phyloP scores from a whole-genome alignment of 1,284 basidiomycete genomes.

The Sporisorium exsertum region DNA sequence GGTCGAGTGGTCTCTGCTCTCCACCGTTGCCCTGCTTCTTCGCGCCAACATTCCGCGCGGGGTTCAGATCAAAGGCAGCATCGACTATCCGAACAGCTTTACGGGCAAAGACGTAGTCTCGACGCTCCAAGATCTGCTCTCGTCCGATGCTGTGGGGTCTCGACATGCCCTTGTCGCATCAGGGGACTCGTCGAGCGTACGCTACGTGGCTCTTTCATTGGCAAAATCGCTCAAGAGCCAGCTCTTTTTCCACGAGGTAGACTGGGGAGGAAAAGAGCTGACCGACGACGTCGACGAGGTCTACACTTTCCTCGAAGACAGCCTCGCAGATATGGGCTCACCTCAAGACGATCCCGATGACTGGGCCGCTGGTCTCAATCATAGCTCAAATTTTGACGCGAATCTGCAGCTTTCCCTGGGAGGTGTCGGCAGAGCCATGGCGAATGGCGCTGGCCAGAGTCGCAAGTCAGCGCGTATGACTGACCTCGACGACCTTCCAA shows the following conservation, averaged over 20 bases:
- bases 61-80: conserved; percentile 76
- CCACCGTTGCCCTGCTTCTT: conserved; percentile 86
- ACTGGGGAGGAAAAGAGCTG: conserved; percentile 87
- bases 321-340: conserved; percentile 33
- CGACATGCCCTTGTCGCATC: conserved; percentile 71
- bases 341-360: conserved; percentile 30
- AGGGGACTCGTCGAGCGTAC: conserved; percentile 11
- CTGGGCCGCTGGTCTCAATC: conserved; percentile 39
- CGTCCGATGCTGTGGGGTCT: conserved; percentile 23
- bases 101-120: conserved; percentile 65
- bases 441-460: conserved; percentile 4
- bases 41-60: conserved; percentile 85
- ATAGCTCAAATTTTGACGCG: conserved; percentile 28
- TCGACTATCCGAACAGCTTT: conserved; percentile 65
- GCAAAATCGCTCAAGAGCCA: conserved; percentile 90
- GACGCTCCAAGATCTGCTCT: conserved; percentile 54
- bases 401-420: conserved; percentile 34
- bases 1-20: conserved; percentile 82
- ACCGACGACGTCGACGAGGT: conserved; percentile 94
- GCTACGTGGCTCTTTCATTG: conserved; percentile 84
- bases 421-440: conserved; percentile 10
- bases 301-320: conserved; percentile 92
- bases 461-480: conserved; percentile 70
- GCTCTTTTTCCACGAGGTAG: conserved; percentile 96
- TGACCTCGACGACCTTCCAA: conserved; percentile 80